These are phyloP conservation scores for Aspergillus tanneri DNA, from an alignment of 2,329 filamentous ascomycete species.

Conservation along the genomic window DNA sequence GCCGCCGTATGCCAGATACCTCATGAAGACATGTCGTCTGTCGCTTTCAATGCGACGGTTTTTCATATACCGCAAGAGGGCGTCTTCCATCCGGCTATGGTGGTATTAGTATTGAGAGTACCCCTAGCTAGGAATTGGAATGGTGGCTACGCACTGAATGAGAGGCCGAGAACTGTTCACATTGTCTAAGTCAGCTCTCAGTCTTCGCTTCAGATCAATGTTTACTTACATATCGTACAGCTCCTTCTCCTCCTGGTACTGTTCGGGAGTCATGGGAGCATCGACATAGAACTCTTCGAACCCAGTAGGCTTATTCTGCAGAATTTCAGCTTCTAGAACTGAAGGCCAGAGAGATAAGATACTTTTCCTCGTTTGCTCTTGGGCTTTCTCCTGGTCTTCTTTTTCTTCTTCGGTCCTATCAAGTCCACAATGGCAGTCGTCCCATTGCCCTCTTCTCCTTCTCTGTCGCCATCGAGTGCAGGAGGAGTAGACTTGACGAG, in stretches of 20 bases:
- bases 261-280: slow-evolving; percentile 69
- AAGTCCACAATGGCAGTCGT: slow-evolving; percentile 9
- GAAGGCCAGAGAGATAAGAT: neutral
- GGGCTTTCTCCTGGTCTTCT: slow-evolving; percentile 37
- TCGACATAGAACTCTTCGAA: slow-evolving; percentile 84
- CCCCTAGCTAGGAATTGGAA: neutral
- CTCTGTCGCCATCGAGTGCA: too few relatives aligned
- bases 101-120: slow-evolving; percentile 13
- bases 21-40: slow-evolving; percentile 66
- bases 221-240: slow-evolving; percentile 65
- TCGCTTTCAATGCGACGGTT: slow-evolving; percentile 70
- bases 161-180: slow-evolving; percentile 48
- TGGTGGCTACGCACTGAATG: slow-evolving; percentile 50
- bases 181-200: slow-evolving; percentile 16
- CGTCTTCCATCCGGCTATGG: slow-evolving; percentile 74
- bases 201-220: neutral
- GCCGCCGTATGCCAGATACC: slow-evolving; percentile 80
- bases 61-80: slow-evolving; percentile 76
- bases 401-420: slow-evolving; percentile 31
- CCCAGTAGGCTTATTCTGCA: slow-evolving; percentile 56
- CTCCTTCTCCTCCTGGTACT: slow-evolving; percentile 64
- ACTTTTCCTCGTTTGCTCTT: slow-evolving; percentile 40
- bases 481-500: too few relatives aligned
- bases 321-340: slow-evolving; percentile 2
- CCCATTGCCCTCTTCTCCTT: slow-evolving; percentile 1